phyloP scores from a whole-genome alignment of 495 filamentous ascomycete species.

The Penicillium coffeae region DNA sequence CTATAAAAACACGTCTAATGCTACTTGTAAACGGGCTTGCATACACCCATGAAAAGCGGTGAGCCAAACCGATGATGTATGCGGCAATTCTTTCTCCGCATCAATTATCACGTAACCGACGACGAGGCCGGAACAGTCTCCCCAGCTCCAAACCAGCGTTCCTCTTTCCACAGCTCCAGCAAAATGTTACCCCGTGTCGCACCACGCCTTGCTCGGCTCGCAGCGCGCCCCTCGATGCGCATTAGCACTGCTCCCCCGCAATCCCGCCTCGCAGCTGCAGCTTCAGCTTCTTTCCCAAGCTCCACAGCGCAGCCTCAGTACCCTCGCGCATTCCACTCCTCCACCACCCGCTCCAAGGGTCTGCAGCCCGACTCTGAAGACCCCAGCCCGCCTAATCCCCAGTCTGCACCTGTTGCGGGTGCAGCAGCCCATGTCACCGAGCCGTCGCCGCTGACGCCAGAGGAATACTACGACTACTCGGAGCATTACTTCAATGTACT shows the following conservation, averaged over 20 bases:
- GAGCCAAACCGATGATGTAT: background rate
- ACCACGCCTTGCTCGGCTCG: background rate
- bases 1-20: too few relatives aligned
- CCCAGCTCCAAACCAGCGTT: background rate
- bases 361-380: conserved; percentile 40
- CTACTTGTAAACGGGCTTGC: too few relatives aligned
- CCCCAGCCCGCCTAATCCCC: conserved; percentile 36
- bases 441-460: conserved; percentile 35
- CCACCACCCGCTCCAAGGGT: conserved; percentile 33
- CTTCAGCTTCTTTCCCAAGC: too few relatives aligned
- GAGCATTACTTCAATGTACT: conserved; percentile 50
- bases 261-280: background rate
- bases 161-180: background rate
- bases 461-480: conserved; percentile 46
- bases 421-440: conserved; percentile 35
- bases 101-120: conserved; percentile 6
- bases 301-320: too few relatives aligned
- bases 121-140: background rate
- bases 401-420: conserved; percentile 31
- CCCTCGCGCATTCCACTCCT: conserved; percentile 28
- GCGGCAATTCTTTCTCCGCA: conserved; percentile 1
- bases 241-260: background rate
- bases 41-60: background rate
- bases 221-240: background rate
- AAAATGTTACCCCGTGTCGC: background rate